Base-by-base conservation (phyloP, 495 filamentous ascomycete species). In the Aspergillus baeticus region DNA sequence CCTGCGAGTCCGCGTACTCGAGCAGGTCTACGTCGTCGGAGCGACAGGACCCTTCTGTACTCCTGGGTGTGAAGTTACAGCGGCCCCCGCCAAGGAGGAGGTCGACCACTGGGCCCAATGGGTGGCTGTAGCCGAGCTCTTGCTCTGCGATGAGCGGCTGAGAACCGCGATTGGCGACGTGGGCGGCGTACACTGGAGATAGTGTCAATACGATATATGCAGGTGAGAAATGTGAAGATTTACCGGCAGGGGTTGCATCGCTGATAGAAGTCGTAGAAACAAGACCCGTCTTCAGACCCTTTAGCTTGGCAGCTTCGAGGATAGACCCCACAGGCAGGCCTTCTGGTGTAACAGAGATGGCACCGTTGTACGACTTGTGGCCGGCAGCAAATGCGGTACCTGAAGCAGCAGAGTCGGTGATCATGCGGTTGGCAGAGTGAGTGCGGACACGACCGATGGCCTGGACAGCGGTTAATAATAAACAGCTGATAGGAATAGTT, bases 281-380 rank as follows among this genome's bases (percentile, higher is more conserved):
- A 23, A 51, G 48, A 35, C 48, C 48, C 2, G 48, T 51, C 18
- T 51, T 51, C 48, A 51, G 20, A 11, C 48, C 48, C n/a, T 6
- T 33, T 1, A 51, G 20, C 48, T 51, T 51, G 2, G 48, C 48
- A 21, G 48, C 48, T 33, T 51, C 48, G n/a, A 51, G 48, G 34
- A 51, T 39, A 22, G 48, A 38, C 4, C 48, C 48, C 11, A 51
- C 48, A 5, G 48, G 48, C 21, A 13, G 48, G 18, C 48, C 48
- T 22, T 51, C 48, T 10, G 48, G 48, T 1, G 29, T 35, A 33
- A 51, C 48, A 23, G 48, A 51, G 48, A 51, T 51, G 15, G 48
- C 48, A 2, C 48, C 48, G 48, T 51, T 51, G 48, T 51, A 51
- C 10, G 48, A 51, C 48, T 51, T 51, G 34, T 51, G 48, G 11